A percentile compares a stretch with the other conserved stretches of the same genome.
These are phyloP conservation scores for Didymella exigua DNA, from an alignment of 2,329 filamentous ascomycete species.

Conservation along the genomic window DNA sequence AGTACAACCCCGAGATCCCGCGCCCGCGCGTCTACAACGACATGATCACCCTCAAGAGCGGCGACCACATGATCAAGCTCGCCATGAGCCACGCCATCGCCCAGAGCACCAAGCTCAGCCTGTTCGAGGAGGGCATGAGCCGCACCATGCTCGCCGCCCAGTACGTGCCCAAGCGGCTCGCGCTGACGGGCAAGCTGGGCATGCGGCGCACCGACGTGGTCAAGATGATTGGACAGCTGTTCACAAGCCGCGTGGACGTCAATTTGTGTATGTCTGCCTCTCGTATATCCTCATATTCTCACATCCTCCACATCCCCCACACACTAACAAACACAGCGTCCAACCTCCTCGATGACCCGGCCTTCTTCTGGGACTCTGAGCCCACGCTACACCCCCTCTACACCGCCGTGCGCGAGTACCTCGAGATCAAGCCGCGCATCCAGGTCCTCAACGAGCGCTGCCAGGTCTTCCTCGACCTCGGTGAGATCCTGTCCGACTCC, in stretches of 20 bases:
- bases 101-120: slow-evolving; percentile 93
- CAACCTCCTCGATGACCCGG: slow-evolving; percentile 93
- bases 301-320: not conserved
- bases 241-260: slow-evolving; percentile 93
- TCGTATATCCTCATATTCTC: too few relatives aligned
- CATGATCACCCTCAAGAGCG: slow-evolving; percentile 95
- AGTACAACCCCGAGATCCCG: slow-evolving; percentile 86
- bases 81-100: slow-evolving; percentile 97
- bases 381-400: slow-evolving; percentile 95
- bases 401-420: slow-evolving; percentile 90
- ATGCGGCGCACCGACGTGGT: slow-evolving; percentile 93
- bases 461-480: slow-evolving; percentile 92
- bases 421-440: slow-evolving; percentile 95
- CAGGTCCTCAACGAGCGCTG: slow-evolving; percentile 97
- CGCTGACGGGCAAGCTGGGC: slow-evolving; percentile 85
- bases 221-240: slow-evolving; percentile 85
- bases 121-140: slow-evolving; percentile 96
- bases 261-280: slow-evolving; percentile 80
- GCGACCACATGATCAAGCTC: slow-evolving; percentile 98
- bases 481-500: slow-evolving; percentile 90
- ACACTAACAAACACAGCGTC: slow-evolving; percentile 65
- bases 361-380: slow-evolving; percentile 98
- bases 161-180: slow-evolving; percentile 85
- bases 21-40: slow-evolving; percentile 96
- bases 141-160: slow-evolving; percentile 93